Evolutionary conservation across 805 yeast genomes (phyloP).

Genomic region (Saturnispora serradocipensis): DNA sequence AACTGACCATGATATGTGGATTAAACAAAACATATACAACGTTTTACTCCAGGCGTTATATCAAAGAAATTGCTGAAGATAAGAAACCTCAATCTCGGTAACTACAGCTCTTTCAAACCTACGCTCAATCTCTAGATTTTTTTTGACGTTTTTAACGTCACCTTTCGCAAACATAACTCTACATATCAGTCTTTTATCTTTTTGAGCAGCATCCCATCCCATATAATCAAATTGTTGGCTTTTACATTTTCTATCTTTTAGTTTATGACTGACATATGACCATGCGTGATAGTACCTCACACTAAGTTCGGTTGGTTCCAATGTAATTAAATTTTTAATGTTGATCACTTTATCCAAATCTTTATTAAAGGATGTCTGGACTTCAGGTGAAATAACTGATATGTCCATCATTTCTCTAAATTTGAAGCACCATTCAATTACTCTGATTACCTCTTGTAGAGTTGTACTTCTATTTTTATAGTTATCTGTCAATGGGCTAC

Average conservation of each 20-base stretch:
- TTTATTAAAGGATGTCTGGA: conserved; percentile 10
- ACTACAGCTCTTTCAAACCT: conserved; percentile 22
- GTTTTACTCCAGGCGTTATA: neutral
- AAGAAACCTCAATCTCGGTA: conserved; percentile 20
- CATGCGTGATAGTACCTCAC: conserved; percentile 18
- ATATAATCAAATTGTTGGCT: conserved; percentile 29
- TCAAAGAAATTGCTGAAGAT: neutral
- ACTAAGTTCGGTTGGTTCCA: conserved; percentile 12
- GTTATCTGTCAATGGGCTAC: neutral
- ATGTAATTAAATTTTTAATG: conserved; percentile 15
- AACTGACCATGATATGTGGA: no score
- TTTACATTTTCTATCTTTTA: conserved; percentile 15
- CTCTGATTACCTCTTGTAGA: conserved; percentile 20
- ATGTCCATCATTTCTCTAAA: conserved; percentile 22
- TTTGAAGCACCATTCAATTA: conserved; percentile 26
- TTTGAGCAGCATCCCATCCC: conserved; percentile 35
- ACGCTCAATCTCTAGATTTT: conserved; percentile 21
- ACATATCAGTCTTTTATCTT: conserved; percentile 50
- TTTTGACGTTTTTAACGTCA: conserved; percentile 20
- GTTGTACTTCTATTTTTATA: conserved; percentile 12
- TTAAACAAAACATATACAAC: neutral
- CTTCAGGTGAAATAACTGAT: conserved; percentile 20
- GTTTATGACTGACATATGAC: conserved; percentile 17
- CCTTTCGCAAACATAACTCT: conserved; percentile 51
- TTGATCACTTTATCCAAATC: conserved; percentile 18